phyloP scores from a whole-genome alignment of 352 stramenopile genomes.

The Phytophthora cryptogea region DNA sequence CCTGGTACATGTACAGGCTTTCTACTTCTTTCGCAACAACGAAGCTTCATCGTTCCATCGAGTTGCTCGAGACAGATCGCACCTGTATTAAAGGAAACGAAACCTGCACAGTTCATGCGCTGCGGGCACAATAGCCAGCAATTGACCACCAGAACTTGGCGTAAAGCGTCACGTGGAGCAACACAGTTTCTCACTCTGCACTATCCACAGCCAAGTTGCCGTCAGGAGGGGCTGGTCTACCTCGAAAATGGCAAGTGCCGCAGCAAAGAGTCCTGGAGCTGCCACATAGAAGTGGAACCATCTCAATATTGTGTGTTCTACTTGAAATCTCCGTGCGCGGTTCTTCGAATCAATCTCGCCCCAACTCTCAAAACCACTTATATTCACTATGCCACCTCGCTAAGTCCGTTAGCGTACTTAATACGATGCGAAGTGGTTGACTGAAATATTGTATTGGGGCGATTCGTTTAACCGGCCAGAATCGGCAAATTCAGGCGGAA shows the following conservation, averaged over 20 bases:
- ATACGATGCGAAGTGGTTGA: no score
- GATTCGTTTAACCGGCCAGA: no score
- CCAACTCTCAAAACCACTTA: no score
- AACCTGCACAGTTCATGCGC: background rate
- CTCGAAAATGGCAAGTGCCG: background rate
- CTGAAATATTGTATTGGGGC: no score
- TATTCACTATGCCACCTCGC: no score
- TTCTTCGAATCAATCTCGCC: no score
- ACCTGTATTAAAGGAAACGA: background rate
- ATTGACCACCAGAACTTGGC: conserved; percentile 1
- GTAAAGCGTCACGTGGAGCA: background rate
- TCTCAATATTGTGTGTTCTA: no score
- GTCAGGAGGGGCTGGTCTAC: no score
- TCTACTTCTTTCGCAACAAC: background rate
- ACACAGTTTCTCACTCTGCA: conserved; percentile 1
- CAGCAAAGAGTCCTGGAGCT: background rate
- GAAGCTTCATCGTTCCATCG: background rate
- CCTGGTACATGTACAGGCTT: no score
- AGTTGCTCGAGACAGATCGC: conserved; percentile 1
- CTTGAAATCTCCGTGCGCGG: no score
- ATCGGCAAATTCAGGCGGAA: no score
- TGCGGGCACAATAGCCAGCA: background rate
- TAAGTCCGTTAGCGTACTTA: no score
- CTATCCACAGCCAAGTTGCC: background rate
- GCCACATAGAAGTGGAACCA: background rate